Conservation (phyloP, 305 asterid genomes). For the Fraxinus floribunda region DNA sequence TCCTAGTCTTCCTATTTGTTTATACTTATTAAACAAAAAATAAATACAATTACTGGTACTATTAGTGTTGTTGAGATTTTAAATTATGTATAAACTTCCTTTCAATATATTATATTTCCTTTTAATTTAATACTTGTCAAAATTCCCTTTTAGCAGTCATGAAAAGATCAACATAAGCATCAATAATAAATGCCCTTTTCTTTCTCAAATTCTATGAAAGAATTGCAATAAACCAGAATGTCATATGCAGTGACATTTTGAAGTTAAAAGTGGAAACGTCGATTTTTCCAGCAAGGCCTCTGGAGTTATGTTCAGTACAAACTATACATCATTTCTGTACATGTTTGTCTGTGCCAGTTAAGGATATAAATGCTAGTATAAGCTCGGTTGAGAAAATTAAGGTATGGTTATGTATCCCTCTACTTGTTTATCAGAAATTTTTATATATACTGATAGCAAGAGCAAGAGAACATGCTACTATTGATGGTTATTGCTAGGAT, state of each 20-base stretch:
- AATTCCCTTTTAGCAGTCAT: not conserved
- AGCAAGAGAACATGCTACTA: not conserved
- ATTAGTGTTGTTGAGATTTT: conserved; percentile 19
- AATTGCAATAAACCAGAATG: not conserved
- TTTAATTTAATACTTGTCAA: not conserved
- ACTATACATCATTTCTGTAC: not conserved
- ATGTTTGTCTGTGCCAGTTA: not conserved
- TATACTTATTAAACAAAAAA: not conserved
- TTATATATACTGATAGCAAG: not conserved
- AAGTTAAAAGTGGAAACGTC: not conserved
- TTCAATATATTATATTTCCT: conserved; percentile 1
- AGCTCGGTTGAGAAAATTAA: not conserved
- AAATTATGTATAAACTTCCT: conserved; percentile 20
- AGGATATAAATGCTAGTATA: not conserved
- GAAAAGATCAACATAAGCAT: not conserved
- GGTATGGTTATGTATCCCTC: not conserved
- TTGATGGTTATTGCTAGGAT: not conserved
- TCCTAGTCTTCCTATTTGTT: conserved; percentile 17
- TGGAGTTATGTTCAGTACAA: not conserved
- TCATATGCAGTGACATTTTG: not conserved
- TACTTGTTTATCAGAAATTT: not conserved
- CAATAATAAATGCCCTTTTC: not conserved
- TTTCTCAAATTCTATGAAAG: not conserved
- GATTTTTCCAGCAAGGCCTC: not conserved
- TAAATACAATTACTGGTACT: conserved; percentile 12